Evolutionary conservation across 1,284 basidiomycete species (phyloP), one percentile per base, ranked within the genome.

Genomic region (Exsudoporus floridanus): DNA sequence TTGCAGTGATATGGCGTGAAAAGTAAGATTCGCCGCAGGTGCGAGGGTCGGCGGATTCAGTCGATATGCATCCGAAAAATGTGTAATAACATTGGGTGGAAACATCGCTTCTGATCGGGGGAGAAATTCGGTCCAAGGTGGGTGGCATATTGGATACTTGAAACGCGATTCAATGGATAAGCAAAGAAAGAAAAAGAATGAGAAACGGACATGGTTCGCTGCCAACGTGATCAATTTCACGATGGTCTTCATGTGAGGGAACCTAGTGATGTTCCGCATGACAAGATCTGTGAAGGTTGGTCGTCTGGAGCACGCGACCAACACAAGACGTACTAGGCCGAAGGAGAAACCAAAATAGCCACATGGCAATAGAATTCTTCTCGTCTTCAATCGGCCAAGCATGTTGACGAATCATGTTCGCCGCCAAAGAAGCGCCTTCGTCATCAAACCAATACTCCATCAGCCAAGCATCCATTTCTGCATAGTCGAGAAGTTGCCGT

Each of bases 341-440:
- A 28, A 88, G 65, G 41, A 88, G 69, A 56, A 87, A 79, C 86
- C 87, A 90, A 56, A 86, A 75, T n/a, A 88, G 61, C 86, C 86
- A 90, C 74, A 89, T 81, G 2, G 80, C 84, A 40, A 89, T 69
- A 4, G 82, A 72, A 51, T 77, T 81, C 27, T 74, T 69, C 49
- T 74, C 72, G 52, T 73, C 75, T 55, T 84, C 80, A 19, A 70
- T 61, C 0, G 85, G 85, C 86, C 86, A 90, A 55, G 61, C 54
- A 34, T 76, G 74, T 16, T 60, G 64, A 18, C 58, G 60, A 28
- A 80, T 66, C 40, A 47, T 70, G 56, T 60, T 65, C 49, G 64
- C 65, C 3, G 73, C 77, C 42, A 61, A 67, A 42, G 75, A 83
- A 53, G 78, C 74, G 53, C 74, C 84, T 44, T 60, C 64, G 43